phyloP scores from a whole-genome alignment of 768 basidiomycete genomes.

The Pilatotrama ljubarskyi region DNA sequence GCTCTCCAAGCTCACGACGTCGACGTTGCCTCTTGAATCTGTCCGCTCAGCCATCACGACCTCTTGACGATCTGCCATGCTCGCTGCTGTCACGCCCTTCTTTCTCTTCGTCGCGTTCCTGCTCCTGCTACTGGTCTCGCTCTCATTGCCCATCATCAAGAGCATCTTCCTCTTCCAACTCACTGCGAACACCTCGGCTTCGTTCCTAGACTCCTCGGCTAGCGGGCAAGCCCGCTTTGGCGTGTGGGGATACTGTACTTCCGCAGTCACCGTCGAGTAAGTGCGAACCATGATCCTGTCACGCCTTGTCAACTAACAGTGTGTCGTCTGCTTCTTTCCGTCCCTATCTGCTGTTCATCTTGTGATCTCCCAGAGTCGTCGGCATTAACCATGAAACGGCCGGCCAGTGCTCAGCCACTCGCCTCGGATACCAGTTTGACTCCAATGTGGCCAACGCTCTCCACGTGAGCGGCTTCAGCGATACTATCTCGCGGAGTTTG shows the following conservation, averaged over 20 bases:
- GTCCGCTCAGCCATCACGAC: not conserved
- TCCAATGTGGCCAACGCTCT: conserved; percentile 45
- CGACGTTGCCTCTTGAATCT: not conserved
- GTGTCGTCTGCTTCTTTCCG: conserved; percentile 16
- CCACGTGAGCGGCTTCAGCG: conserved; percentile 37
- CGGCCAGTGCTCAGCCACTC: conserved; percentile 46
- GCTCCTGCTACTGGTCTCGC: conserved; percentile 59
- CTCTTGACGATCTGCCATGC: conserved; percentile 20
- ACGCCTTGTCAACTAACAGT: conserved; percentile 8
- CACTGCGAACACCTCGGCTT: conserved; percentile 35
- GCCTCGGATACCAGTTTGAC: conserved; percentile 60
- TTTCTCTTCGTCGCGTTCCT: conserved; percentile 55
- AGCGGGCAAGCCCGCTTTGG: conserved; percentile 49
- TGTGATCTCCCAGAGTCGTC: conserved; percentile 37
- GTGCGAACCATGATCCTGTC: conserved; percentile 12
- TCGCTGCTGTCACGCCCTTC: conserved; percentile 38
- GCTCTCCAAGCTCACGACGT: not conserved
- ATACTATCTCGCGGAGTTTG: conserved; percentile 44
- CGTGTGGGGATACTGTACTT: conserved; percentile 65
- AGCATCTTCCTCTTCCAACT: conserved; percentile 57
- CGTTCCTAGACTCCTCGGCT: conserved; percentile 37
- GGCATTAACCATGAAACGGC: conserved; percentile 41
- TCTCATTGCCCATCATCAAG: conserved; percentile 60
- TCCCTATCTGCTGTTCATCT: conserved; percentile 13
- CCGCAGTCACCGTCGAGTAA: conserved; percentile 47